These are phyloP conservation scores for Rhazya stricta DNA, from an alignment of 257 asterid genomes.

Conservation along the genomic window DNA sequence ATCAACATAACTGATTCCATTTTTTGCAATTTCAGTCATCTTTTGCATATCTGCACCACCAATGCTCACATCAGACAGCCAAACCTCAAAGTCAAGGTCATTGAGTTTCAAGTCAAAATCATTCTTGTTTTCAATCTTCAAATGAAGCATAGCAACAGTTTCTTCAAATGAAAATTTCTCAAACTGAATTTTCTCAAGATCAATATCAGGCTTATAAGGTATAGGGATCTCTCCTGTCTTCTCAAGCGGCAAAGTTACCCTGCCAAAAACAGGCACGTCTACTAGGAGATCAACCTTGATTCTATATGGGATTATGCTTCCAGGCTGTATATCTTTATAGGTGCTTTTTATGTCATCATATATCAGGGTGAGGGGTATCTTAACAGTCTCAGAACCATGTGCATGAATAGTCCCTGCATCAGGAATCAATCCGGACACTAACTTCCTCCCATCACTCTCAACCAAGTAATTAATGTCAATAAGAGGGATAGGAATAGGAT, in stretches of 20 bases:
- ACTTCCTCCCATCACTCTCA: conserved; percentile 82
- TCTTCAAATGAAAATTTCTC: conserved; percentile 86
- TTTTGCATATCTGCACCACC: conserved; percentile 62
- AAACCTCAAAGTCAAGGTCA: conserved; percentile 73
- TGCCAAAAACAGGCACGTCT: conserved; percentile 82
- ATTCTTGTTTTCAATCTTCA: conserved; percentile 85
- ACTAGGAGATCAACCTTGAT: conserved; percentile 84
- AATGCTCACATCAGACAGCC: conserved; percentile 80
- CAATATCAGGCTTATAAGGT: conserved; percentile 80
- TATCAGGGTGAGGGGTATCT: conserved; percentile 57
- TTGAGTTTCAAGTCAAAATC: conserved; percentile 82
- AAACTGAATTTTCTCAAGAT: conserved; percentile 56
- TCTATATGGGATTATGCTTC: conserved; percentile 69
- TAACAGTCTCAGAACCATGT: conserved; percentile 81
- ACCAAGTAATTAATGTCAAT: conserved; percentile 74
- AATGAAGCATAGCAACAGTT: conserved; percentile 66
- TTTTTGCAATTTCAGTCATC: conserved; percentile 55
- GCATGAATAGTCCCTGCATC: conserved; percentile 93
- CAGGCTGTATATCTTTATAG: conserved; percentile 67
- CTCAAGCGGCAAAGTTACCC: conserved; percentile 79
- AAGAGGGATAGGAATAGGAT: conserved; percentile 91
- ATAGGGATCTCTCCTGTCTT: conserved; percentile 84
- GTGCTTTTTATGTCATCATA: conserved; percentile 76
- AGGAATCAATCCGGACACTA: conserved; percentile 85
- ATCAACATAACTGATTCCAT: conserved; percentile 52